Evolutionary conservation across 2,329 filamentous ascomycete genomes (phyloP), one percentile per base, ranked within the genome.

Genomic region (Fusarium cyanostomum): DNA sequence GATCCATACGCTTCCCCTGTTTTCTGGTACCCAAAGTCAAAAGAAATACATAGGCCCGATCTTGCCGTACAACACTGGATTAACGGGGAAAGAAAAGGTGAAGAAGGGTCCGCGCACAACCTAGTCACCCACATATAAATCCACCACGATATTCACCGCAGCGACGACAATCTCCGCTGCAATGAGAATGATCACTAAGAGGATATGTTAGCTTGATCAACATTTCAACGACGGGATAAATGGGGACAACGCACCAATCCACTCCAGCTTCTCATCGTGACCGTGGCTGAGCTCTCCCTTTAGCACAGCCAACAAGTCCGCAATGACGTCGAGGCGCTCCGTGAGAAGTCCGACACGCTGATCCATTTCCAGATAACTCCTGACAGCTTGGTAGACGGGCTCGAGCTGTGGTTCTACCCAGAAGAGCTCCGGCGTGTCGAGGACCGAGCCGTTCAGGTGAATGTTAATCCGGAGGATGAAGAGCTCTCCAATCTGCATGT

Each of bases 401-500:
- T 99, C 95, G 7, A 99, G 84, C 77, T 97, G 94, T 8, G 95
- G 95, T 78, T 99, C 95, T 28, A 94, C 92, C 95, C 95, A 99
- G 84, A 99, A 98, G 37, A 99, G 84, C 79, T 99, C 95, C 0
- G 95, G 95, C 9, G 94, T 96, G 76, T 99, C 95, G 34, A 99
- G 89, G 7, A 99, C 94, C 27, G 92, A 96, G 30, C 95, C 95
- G 76, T 98, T 97, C 46, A 99, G 85, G 78, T 99, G 96, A 72
- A 99, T 98, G 76, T 95, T 97, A 80, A 99, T 98, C 59, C 95
- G 88, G 28, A 99, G 82, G 73, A 99, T 98, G 78, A 99, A 99
- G 51, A 99, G 86, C 80, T 99, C 94, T 75, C 95, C 95, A 60
- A 99, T 97, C 78, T 98, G 94, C 94, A 98, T 98, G 82, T 98